These are phyloP conservation scores for Sporothrix sp. DNA, from an alignment of 2,329 filamentous ascomycete genomes.

Conservation along the genomic window DNA sequence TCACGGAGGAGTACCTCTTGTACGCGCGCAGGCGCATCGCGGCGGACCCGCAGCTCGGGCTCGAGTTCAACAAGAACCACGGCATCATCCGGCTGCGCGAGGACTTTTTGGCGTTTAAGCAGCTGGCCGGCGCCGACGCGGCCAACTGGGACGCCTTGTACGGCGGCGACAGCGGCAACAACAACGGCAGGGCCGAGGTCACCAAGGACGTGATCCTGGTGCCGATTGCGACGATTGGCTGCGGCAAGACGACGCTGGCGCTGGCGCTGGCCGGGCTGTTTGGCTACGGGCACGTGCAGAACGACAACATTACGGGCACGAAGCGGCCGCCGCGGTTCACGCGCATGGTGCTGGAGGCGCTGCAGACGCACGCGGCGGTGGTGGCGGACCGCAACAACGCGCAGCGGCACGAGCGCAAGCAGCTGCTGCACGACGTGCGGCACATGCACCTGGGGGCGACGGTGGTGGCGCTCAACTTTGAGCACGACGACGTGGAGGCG, in stretches of 20 bases:
- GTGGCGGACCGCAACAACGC: slow-evolving; percentile 95
- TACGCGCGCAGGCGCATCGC: slow-evolving; percentile 69
- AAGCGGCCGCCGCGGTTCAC: slow-evolving; percentile 71
- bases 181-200: slow-evolving; percentile 46
- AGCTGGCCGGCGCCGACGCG: slow-evolving; percentile 80
- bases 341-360: slow-evolving; percentile 53
- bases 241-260: slow-evolving; percentile 90
- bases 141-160: slow-evolving; percentile 61
- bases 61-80: slow-evolving; percentile 75
- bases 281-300: slow-evolving; percentile 86
- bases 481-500: slow-evolving; percentile 65
- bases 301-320: slow-evolving; percentile 85
- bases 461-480: slow-evolving; percentile 80
- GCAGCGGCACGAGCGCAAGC: slow-evolving; percentile 73
- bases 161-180: slow-evolving; percentile 37
- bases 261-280: slow-evolving; percentile 75
- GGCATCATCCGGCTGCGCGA: slow-evolving; percentile 88
- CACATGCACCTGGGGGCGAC: slow-evolving; percentile 52
- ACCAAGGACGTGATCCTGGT: slow-evolving; percentile 67
- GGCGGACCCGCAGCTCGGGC: slow-evolving; percentile 55
- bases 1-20: slow-evolving; percentile 82
- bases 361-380: slow-evolving; percentile 60
- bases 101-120: slow-evolving; percentile 74
- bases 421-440: slow-evolving; percentile 72
- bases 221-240: slow-evolving; percentile 87